Percentiles rank a stretch among this genome's conserved stretches.
These are phyloP conservation scores for Trichoderma reesei DNA, from an alignment of 495 filamentous ascomycete genomes.

Conservation along the genomic window DNA sequence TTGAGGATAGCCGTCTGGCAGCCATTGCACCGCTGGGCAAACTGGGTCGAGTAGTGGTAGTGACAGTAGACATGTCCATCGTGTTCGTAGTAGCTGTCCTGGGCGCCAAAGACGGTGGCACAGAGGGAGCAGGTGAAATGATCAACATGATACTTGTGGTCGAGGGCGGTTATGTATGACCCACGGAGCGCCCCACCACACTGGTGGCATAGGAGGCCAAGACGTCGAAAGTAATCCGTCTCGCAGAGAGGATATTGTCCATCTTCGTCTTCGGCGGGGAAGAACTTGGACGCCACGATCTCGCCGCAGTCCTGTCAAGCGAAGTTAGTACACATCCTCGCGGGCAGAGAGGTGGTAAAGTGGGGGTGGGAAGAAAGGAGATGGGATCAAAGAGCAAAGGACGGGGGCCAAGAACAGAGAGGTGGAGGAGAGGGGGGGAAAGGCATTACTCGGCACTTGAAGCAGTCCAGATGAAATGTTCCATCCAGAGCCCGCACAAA, in stretches of 20 bases:
- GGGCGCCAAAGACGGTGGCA: constrained; percentile 92
- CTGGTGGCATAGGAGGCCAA: constrained; percentile 82
- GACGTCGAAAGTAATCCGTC: constrained; percentile 90
- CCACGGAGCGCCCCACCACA: constrained; percentile 91
- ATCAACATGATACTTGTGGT: constrained; percentile 97
- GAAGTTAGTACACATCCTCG: constrained; percentile 13
- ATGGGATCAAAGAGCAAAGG: too few relatives aligned
- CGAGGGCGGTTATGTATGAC: constrained; percentile 95
- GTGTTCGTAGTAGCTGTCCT: constrained; percentile 98
- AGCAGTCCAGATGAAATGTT: constrained; percentile 96
- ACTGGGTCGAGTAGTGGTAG: constrained; percentile 97
- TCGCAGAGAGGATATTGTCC: constrained; percentile 96
- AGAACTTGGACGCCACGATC: constrained; percentile 97
- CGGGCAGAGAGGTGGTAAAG: constrained; percentile 4
- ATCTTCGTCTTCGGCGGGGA: constrained; percentile 85
- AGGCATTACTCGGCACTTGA: constrained; percentile 83
- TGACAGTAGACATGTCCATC: constrained; percentile 96
- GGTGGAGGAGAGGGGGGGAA: neutral
- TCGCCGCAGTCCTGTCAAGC: constrained; percentile 75
- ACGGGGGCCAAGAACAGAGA: too few relatives aligned
- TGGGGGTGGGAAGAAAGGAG: neutral
- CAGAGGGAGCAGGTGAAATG: constrained; percentile 98
- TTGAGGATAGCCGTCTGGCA: constrained; percentile 98
- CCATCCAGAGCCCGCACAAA: constrained; percentile 89
- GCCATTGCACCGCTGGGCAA: constrained; percentile 91